Evolutionary conservation across 164 flowering plant genomes (phyloP).

Genomic region (Macadamia tetraphylla): DNA sequence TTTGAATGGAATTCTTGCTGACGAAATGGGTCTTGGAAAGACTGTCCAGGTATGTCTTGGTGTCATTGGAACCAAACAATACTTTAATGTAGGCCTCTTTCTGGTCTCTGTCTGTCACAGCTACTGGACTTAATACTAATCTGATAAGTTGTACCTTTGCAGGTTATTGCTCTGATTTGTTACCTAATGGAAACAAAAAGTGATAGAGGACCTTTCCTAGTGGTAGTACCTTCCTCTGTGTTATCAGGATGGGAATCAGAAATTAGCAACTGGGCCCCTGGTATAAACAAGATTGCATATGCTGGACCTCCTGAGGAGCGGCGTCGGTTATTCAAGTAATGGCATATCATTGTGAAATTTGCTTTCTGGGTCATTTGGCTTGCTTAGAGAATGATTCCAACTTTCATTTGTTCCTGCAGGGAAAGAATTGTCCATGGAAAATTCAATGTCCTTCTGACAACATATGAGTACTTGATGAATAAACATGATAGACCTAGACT

Average conservation of each 20-base stretch:
- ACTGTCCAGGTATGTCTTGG: constrained; percentile 75
- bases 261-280: constrained; percentile 86
- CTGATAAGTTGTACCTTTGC: constrained; percentile 13
- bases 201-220: constrained; percentile 94
- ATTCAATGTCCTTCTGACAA: constrained; percentile 94
- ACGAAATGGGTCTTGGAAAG: constrained; percentile 99
- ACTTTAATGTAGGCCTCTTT: not conserved
- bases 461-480: constrained; percentile 97
- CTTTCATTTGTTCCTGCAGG: constrained; percentile 40
- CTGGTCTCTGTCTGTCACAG: not conserved
- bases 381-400: not conserved
- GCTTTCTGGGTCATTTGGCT: not conserved
- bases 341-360: constrained; percentile 4
- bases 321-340: constrained; percentile 80
- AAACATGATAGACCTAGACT: constrained; percentile 95
- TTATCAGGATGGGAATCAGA: constrained; percentile 92
- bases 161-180: constrained; percentile 91
- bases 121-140: constrained; percentile 6
- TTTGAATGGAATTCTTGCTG: constrained; percentile 98
- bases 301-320: constrained; percentile 96
- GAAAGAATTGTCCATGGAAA: constrained; percentile 87
- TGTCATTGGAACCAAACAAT: not conserved
- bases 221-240: constrained; percentile 97
- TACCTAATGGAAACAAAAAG: constrained; percentile 92
- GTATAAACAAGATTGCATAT: constrained; percentile 77